A percentile compares a stretch with the other conserved stretches of the same genome.
Evolutionary conservation across 139 green algal genomes (phyloP).

Genomic region (Chlamydomonas sphaeroides): DNA sequence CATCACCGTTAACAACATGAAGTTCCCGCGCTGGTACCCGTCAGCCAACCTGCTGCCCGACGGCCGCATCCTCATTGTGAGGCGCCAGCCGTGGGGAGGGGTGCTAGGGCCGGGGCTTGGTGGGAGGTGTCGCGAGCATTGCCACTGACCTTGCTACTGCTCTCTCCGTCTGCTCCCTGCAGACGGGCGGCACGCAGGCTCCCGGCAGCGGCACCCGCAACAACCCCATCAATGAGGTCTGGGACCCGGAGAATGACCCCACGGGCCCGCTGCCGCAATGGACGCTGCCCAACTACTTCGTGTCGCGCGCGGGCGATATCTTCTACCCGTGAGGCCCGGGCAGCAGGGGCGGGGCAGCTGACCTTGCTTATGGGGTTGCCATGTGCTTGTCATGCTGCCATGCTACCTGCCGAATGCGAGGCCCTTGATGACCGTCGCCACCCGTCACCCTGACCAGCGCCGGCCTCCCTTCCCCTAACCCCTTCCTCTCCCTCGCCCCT

Average conservation of each 20-base stretch:
- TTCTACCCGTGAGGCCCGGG: constrained; percentile 41
- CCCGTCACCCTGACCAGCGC: too few species aligned
- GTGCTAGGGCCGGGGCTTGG: too few species aligned
- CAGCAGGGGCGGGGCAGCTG: too few species aligned
- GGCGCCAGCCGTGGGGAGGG: too few species aligned
- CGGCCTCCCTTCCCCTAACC: too few species aligned
- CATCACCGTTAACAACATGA: constrained; percentile 8
- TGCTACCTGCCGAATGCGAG: too few species aligned
- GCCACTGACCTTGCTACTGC: too few species aligned
- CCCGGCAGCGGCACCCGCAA: constrained; percentile 33
- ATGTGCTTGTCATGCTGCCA: too few species aligned
- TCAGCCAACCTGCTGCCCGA: constrained; percentile 36
- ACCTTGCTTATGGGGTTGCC: too few species aligned
- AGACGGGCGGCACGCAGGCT: constrained; percentile 39
- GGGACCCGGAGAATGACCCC: constrained; percentile 37
- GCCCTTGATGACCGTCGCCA: too few species aligned
- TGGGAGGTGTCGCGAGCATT: too few species aligned
- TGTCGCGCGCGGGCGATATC: constrained; percentile 20
- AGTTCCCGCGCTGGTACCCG: constrained; percentile 45
- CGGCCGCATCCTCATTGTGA: constrained; percentile 28
- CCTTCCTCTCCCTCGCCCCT: neutral
- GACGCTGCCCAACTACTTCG: constrained; percentile 3
- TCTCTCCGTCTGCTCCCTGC: too few species aligned
- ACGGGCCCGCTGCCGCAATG: neutral
- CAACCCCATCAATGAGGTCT: constrained; percentile 56